Evolutionary conservation across 352 stramenopile species (phyloP).

Genomic region (Pythium apleroticum): DNA sequence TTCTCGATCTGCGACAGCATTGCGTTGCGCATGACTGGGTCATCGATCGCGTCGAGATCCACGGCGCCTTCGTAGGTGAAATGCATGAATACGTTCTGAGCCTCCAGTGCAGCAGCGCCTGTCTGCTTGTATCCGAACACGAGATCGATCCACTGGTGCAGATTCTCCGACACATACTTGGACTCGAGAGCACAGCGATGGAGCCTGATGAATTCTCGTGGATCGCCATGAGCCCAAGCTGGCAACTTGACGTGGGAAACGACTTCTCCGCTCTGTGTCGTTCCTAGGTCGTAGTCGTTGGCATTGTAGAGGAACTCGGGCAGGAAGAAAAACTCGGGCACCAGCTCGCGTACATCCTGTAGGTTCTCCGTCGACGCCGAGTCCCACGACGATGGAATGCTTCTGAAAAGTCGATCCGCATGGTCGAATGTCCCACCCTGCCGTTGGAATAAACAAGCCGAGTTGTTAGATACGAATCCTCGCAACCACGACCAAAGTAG

Average conservation of each 20-base stretch:
- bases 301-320: conserved; percentile 81
- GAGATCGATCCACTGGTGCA: conserved; percentile 99
- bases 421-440: conserved; percentile 90
- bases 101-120: conserved; percentile 88
- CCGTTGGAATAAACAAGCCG: background rate
- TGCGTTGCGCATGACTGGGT: conserved; percentile 90
- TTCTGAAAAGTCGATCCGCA: conserved; percentile 95
- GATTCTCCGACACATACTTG: conserved; percentile 93
- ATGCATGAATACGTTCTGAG: conserved; percentile 93
- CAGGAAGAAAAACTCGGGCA: conserved; percentile 81
- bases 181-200: conserved; percentile 96
- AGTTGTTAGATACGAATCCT: background rate
- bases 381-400: conserved; percentile 92
- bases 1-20: conserved; percentile 92
- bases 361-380: conserved; percentile 93
- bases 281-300: conserved; percentile 68
- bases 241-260: conserved; percentile 93
- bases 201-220: conserved; percentile 94
- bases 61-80: conserved; percentile 84
- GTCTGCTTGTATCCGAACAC: conserved; percentile 97
- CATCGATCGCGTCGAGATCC: conserved; percentile 77
- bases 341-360: conserved; percentile 82
- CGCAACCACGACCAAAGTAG: background rate
- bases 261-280: conserved; percentile 79
- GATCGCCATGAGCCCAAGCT: conserved; percentile 92